Evolutionary conservation across 306 rosid genomes (phyloP).

Genomic region (Psophocarpus tetragonolobus): DNA sequence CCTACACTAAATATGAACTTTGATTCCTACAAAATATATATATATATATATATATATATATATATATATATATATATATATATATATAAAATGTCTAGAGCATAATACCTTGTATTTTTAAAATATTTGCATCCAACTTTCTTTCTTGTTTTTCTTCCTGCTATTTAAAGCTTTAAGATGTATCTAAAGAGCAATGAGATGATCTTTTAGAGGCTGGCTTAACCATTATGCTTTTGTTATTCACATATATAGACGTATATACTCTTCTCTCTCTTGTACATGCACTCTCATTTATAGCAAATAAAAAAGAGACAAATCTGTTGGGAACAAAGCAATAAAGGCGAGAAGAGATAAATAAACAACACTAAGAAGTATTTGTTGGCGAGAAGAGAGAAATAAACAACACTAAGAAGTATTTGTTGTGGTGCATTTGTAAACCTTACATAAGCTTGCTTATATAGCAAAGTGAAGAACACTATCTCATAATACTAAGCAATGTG

Average conservation of each 20-base stretch:
- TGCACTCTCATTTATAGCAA: background rate
- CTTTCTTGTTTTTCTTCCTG: conserved; percentile 20
- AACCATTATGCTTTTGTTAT: background rate
- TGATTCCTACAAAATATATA: conserved; percentile 26
- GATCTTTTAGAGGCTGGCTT: background rate
- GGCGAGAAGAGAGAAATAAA: too few relatives aligned
- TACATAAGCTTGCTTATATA: too few relatives aligned
- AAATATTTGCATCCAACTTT: conserved; percentile 9
- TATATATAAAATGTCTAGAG: conserved; percentile 27
- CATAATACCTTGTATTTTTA: conserved; percentile 16
- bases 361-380: too few relatives aligned
- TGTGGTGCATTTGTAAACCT: too few relatives aligned
- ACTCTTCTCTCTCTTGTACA: background rate
- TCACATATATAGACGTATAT: background rate
- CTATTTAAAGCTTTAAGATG: background rate
- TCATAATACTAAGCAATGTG: too few relatives aligned
- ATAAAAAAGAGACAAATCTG: too few relatives aligned
- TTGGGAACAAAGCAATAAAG: too few relatives aligned
- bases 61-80: conserved; percentile 5
- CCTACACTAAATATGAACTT: conserved; percentile 35
- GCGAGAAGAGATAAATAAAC: too few relatives aligned
- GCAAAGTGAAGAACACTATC: too few relatives aligned
- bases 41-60: background rate
- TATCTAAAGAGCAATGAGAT: background rate
- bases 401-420: too few relatives aligned